Evolutionary conservation across 768 basidiomycete species (phyloP), one percentile per base, ranked within the genome.

Genomic region (Auricularia cornea): DNA sequence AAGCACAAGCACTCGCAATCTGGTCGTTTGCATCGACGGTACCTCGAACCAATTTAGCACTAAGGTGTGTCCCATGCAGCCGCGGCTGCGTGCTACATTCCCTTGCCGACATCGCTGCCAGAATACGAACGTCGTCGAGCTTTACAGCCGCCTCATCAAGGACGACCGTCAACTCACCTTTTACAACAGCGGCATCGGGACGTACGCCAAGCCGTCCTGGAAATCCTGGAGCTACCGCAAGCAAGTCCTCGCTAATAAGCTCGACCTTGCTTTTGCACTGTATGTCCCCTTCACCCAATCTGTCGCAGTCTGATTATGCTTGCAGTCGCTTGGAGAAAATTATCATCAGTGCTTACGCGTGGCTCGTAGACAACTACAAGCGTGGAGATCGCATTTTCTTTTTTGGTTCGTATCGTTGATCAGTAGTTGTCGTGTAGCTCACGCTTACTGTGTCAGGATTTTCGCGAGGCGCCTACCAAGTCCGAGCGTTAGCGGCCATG

Each of bases 121-220:
- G 79, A 78, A 79, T 60, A 77, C 79, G 3, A 77, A 79, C 62
- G 75, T 79, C 40, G 64, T 79, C 60, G 78, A 79, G 52, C 68
- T 79, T 10, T 77, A 77, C 61, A 72, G 69, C 60, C 71, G 69
- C 20, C 67, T 79, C 40, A 66, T 66, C 28, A 79, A 79, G 65
- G 65, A 65, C 52, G 44, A 18, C 16, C 60, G 60, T 0, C 79
- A 79, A 48, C 70, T 75, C 38, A 75, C 77, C 3, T 79, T 79
- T 59, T 79, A 79, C 64, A 74, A 73, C 60, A 79, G 78, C 59
- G 78, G 78, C 5, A 74, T 79, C 20, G 78, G 78, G 3, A 67
- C 78, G 2, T 72, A 72, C 62, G 74, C 73, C n/a, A 72, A 68
- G 56, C 68, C 70, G 8, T 65, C 65, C 2, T 67, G 64, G 60